Base-by-base conservation (phyloP, 495 filamentous ascomycete species). In the Penicillium alfredii region DNA sequence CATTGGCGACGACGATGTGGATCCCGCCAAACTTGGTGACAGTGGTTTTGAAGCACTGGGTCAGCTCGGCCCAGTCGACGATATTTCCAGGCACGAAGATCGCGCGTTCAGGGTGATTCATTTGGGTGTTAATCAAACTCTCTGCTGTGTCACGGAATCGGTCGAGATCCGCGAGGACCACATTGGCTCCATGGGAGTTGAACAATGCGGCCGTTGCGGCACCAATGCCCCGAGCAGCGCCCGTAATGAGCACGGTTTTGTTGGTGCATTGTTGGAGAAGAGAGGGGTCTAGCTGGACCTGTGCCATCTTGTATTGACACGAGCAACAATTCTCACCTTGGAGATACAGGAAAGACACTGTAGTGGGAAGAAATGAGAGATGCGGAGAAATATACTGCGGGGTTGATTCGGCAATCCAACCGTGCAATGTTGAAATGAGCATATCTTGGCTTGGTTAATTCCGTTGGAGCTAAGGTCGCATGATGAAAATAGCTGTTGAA, bases 1-100 rank as follows among this genome's bases (percentile, higher is more conserved):
- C 82, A 49, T 80, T 84, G 30, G 80, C 78, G 35, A 85, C 71
- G 0, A 86, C 75, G 17, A 68, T 66, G 52, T 85, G 74, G 38
- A 86, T 64, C 1, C 60, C 49, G 6, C 71, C 67, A 22, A 74
- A 78, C 12, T 61, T 53, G 23, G 56, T 32, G n/a, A 66, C 53
- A n/a, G 74, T 69, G 27, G 46, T 35, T 9, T 69, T 66, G 63
- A 85, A 87, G 34, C 81, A 68, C 14, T 68, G 44, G 3, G 21
- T 48, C 41, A 62, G 40, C 17, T 62, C 29, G 1, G 28, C 27
- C 54, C 53, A 61, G 24, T 56, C 21, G 1, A 55, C 15, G 18
- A 62, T 53, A 35, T 60, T 32, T 3, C 35, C 47, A 8, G 52
- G 26, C 4, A 56, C 19, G 26, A 56, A 63, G 0, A 43, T 23